Evolutionary conservation across 2,329 filamentous ascomycete species (phyloP).

Genomic region (Dactylellina leptospora): DNA sequence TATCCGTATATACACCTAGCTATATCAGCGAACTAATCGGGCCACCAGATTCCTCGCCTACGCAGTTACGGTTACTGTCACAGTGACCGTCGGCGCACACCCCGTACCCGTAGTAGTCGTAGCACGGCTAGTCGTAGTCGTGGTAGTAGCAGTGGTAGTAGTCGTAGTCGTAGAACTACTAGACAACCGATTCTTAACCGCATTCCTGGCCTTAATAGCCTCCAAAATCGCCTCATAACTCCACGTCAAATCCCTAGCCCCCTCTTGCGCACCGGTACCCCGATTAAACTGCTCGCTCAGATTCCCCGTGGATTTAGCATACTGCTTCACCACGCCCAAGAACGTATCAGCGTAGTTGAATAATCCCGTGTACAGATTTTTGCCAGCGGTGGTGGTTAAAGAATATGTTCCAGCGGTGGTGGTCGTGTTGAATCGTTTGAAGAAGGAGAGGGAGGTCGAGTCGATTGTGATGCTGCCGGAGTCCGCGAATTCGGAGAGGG

Average conservation of each 20-base stretch:
- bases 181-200: conserved; percentile 17
- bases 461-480: conserved; percentile 71
- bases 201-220: conserved; percentile 60
- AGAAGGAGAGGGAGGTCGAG: conserved; percentile 58
- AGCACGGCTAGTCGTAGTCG: neutral
- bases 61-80: conserved; percentile 20
- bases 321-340: conserved; percentile 60
- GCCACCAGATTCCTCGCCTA: too few species aligned
- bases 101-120: conserved; percentile 2
- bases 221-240: conserved; percentile 62
- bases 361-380: conserved; percentile 58
- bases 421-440: conserved; percentile 31
- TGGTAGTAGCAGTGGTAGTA: conserved; percentile 15
- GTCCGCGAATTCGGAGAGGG: conserved; percentile 74
- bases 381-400: conserved; percentile 19
- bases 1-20: too few species aligned
- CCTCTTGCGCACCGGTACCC: conserved; percentile 60
- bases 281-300: conserved; percentile 63
- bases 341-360: conserved; percentile 61
- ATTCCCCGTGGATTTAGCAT: conserved; percentile 60
- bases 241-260: conserved; percentile 63
- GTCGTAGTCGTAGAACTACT: conserved; percentile 8
- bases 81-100: conserved; percentile 6
- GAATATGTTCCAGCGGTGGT: conserved; percentile 32
- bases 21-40: too few species aligned